Evolutionary conservation across 305 asterid genomes (phyloP).

Genomic region (Euphrasia arctica): DNA sequence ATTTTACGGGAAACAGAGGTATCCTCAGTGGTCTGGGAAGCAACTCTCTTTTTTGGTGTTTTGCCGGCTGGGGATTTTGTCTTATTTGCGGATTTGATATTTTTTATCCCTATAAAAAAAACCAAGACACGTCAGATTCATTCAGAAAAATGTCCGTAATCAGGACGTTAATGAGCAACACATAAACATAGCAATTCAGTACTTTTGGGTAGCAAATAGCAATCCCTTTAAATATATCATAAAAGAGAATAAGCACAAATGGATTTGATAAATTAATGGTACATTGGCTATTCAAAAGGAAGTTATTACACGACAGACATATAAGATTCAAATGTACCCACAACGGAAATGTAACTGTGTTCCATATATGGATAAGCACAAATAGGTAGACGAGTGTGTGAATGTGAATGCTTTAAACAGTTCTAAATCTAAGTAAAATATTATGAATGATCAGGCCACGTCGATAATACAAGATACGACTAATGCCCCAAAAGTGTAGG

Average conservation of each 20-base stretch:
- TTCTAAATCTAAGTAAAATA: background rate
- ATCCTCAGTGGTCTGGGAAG: constrained; percentile 42
- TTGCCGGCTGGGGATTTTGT: constrained; percentile 34
- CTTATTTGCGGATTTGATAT: constrained; percentile 34
- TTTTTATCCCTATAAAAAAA: constrained; percentile 38
- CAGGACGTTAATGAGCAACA: constrained; percentile 11
- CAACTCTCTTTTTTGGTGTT: constrained; percentile 51
- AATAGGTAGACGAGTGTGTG: constrained; percentile 3
- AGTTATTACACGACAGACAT: constrained; percentile 4
- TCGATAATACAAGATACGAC: background rate
- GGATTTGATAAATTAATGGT: constrained; percentile 6
- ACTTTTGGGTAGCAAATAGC: background rate
- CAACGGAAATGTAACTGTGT: background rate
- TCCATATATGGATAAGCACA: constrained; percentile 13
- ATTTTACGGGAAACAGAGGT: constrained; percentile 45
- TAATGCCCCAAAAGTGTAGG: background rate
- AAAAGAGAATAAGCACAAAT: constrained; percentile 6
- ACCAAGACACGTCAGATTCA: constrained; percentile 15
- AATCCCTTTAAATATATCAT: constrained; percentile 12
- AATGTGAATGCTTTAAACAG: background rate
- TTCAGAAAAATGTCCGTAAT: constrained; percentile 7
- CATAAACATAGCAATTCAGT: constrained; percentile 6
- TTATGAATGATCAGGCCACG: background rate
- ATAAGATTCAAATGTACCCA: background rate
- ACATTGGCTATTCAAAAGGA: constrained; percentile 8